These are phyloP conservation scores for Ustulina deusta DNA, from an alignment of 2,329 filamentous ascomycete species.

Conservation along the genomic window DNA sequence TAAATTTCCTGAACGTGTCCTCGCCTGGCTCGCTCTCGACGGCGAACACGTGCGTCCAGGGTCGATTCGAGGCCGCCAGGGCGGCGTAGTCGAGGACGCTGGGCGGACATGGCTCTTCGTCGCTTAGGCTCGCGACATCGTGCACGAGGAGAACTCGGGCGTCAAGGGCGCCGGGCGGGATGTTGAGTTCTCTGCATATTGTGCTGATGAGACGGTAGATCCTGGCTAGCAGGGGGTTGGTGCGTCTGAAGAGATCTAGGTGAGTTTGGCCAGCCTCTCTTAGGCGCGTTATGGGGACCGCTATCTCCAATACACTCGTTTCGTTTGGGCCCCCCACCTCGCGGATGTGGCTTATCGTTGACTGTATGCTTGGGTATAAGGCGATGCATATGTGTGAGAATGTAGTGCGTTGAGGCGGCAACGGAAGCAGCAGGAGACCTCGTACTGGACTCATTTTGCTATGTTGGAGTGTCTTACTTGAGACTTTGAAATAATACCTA, in stretches of 20 bases:
- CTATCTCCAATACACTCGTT: constrained; percentile 16
- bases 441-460: constrained; percentile 3
- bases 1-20: constrained; percentile 5
- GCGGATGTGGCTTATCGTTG: neutral
- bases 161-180: neutral
- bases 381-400: constrained; percentile 3
- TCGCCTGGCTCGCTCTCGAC: constrained; percentile 17
- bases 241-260: neutral
- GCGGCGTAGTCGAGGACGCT: neutral
- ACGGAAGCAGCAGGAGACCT: constrained; percentile 10
- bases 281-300: constrained; percentile 7
- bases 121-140: neutral
- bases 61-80: neutral
- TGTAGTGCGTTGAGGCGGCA: constrained; percentile 1
- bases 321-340: neutral
- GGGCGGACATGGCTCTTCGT: neutral
- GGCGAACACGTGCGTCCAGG: constrained; percentile 22
- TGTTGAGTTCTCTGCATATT: constrained; percentile 1
- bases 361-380: constrained; percentile 10
- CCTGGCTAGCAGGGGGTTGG: neutral
- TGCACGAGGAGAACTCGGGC: constrained; percentile 17
- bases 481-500: neutral
- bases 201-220: constrained; percentile 16
- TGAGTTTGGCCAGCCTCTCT: neutral
- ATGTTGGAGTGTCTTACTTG: neutral